Base-by-base conservation (phyloP, 2,329 filamentous ascomycete species). In the Aspergillus puulaauensis region DNA sequence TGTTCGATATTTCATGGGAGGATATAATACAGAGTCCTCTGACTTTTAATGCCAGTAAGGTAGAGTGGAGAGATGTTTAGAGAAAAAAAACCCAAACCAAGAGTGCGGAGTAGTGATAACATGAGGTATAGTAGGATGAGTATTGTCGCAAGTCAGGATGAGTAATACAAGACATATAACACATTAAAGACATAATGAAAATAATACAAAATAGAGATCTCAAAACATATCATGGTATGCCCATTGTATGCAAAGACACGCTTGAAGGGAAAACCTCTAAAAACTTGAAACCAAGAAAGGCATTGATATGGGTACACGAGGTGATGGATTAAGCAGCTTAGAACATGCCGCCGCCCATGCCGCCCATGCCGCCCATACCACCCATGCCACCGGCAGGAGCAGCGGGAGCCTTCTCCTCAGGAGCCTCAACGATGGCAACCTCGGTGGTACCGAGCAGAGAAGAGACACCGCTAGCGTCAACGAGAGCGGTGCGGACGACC, bases 391-490 rank as follows among this genome's bases (percentile, higher is more conserved):
- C 79, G 55, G 77, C 78, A 55, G 79, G 75, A 62, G 82, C 79
- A 60, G 83, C 80, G 69, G 86, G 75, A 47, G 73, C 84, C 89
- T 97, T 97, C 77, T 97, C 93, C 77, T 98, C 93, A 54, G 91
- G 85, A 54, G 93, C 95, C 76, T 99, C 95, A 52, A 97, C 93
- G 64, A 99, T 96, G 66, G 95, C 93, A 57, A 98, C 95, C 82
- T 99, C 95, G 60, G 95, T 99, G 65, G 95, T 99, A 75, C 95
- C 95, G 61, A 99, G 90, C 61, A 99, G 87, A 54, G 93, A 98
- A 54, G 95, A 95, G 70, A 99, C 95, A 80, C 95, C 95, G 73
- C 89, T 93, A 68, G 95, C 95, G 71, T 99, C 95, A 71, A 93
- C 86, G 59, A 99, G 88, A 72, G 91, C 93, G 63, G 95, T 99